Evolutionary conservation across 805 yeast species (phyloP).

Genomic region (Barnettozyma botsteinii): DNA sequence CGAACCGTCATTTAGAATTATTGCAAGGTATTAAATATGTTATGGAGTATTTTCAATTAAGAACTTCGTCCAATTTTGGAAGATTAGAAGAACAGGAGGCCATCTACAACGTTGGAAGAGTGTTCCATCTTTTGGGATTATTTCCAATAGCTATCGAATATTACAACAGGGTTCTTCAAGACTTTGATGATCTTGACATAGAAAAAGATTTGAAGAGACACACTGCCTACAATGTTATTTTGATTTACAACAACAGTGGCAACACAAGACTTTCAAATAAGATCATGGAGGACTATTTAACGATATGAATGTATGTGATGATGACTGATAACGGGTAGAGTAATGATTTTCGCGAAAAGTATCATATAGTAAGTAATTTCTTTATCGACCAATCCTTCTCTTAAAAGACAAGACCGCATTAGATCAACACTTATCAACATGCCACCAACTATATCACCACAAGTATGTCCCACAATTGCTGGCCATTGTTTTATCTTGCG

Average conservation of each 20-base stretch:
- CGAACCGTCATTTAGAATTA: slow-evolving; percentile 80
- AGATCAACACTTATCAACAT: slow-evolving; percentile 9
- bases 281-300: slow-evolving; percentile 61
- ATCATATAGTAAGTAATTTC: too few relatives aligned
- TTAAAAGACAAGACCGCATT: too few relatives aligned
- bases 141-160: slow-evolving; percentile 65
- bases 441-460: slow-evolving; percentile 27
- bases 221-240: slow-evolving; percentile 79
- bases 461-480: slow-evolving; percentile 17
- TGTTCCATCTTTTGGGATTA: slow-evolving; percentile 79
- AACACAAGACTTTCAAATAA: slow-evolving; percentile 58
- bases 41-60: slow-evolving; percentile 57
- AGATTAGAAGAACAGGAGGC: slow-evolving; percentile 64
- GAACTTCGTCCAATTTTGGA: slow-evolving; percentile 33
- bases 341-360: too few relatives aligned
- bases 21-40: slow-evolving; percentile 81
- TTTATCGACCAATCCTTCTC: too few relatives aligned
- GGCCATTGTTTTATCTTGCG: neutral
- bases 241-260: slow-evolving; percentile 72
- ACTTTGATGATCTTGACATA: slow-evolving; percentile 33
- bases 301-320: slow-evolving; percentile 3
- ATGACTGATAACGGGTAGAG: too few relatives aligned
- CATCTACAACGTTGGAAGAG: slow-evolving; percentile 75
- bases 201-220: slow-evolving; percentile 63
- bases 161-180: slow-evolving; percentile 56